Conservation (phyloP, 2,329 filamentous ascomycete genomes). For the Acarospora socialis region DNA sequence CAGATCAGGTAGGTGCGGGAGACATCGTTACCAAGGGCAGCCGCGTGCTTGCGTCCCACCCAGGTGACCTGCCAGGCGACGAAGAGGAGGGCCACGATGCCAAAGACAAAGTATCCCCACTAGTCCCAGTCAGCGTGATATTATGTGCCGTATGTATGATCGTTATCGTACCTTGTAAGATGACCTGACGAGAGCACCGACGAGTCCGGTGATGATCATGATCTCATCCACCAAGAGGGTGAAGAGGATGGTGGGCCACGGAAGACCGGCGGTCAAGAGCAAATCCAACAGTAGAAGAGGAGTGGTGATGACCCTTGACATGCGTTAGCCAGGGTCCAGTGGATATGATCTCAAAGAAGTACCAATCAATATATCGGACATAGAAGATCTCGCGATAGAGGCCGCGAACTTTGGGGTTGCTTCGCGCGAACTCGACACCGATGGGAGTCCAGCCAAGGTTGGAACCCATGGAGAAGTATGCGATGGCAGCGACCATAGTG, state of each 20-base stretch:
- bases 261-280: conserved; percentile 48
- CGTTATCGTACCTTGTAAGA: conserved; percentile 43
- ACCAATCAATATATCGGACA: conserved; percentile 52
- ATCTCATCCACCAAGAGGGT: conserved; percentile 48
- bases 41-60: conserved; percentile 43
- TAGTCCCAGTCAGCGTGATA: conserved; percentile 7
- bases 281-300: conserved; percentile 49
- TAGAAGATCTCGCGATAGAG: conserved; percentile 50
- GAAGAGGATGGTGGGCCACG: conserved; percentile 49
- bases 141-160: too few relatives aligned
- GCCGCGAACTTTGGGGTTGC: conserved; percentile 35
- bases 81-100: conserved; percentile 40
- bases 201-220: conserved; percentile 53
- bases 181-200: conserved; percentile 48
- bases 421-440: conserved; percentile 41
- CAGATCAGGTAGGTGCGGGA: conserved; percentile 39
- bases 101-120: conserved; percentile 52
- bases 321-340: conserved; percentile 2
- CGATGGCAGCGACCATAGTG: conserved; percentile 44
- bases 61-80: conserved; percentile 45
- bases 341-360: neutral
- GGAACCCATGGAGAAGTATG: conserved; percentile 54
- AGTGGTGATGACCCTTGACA: conserved; percentile 37
- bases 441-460: conserved; percentile 51
- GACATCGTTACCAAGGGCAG: conserved; percentile 39